Evolutionary conservation across 2,329 filamentous ascomycete genomes (phyloP), one percentile per base, ranked within the genome.

Genomic region (Paramyrothecium roridum): DNA sequence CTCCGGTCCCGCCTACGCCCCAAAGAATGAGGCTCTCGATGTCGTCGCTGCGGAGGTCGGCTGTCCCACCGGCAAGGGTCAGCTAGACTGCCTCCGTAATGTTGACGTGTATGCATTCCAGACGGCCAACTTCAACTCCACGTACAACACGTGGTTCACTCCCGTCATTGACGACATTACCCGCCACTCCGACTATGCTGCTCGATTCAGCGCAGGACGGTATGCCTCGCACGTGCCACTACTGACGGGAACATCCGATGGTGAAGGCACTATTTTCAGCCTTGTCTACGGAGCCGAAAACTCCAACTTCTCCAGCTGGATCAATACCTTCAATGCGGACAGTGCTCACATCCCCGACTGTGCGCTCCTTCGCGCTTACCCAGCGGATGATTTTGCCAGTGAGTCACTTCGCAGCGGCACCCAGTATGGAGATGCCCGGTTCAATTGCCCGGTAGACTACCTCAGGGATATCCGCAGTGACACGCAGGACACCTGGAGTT

Each of bases 341-440:
- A 57, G 54, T 3, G 62, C 62, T 17, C 59, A 64, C 20, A 59
- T 64, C 10, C 59, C 62, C 0, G 59, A 61, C 1, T 26, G 46
- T 17, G 46, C 50, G 19, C 56, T 64, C 11, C 54, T 63, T 1
- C 19, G 43, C 2, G 62, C 62, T 3, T 64, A 64, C 47, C 51
- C 52, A 20, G 57, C 63, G 3, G 61, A 69, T 2, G 70, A 76
- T 54, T 77, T 59, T 19, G 60, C 63, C 19, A 69, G 63, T 48
- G 72, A 72, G 19, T 70, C 75, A 3, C 67, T 71, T 12, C 71
- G 73, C 58, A 76, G 74, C 56, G 76, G 76, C 17, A 63, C 65
- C 0, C 75, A 77, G 62, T 73, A 74, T 37, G 76, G 75, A 26
- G 76, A 79, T 19, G 76, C 74, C 3, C 74, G 75, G 12, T 79